Percentiles rank a stretch among this genome's conserved stretches.
Conservation (phyloP, 306 rosid species). For the Cucurbita argyrosperma region DNA sequence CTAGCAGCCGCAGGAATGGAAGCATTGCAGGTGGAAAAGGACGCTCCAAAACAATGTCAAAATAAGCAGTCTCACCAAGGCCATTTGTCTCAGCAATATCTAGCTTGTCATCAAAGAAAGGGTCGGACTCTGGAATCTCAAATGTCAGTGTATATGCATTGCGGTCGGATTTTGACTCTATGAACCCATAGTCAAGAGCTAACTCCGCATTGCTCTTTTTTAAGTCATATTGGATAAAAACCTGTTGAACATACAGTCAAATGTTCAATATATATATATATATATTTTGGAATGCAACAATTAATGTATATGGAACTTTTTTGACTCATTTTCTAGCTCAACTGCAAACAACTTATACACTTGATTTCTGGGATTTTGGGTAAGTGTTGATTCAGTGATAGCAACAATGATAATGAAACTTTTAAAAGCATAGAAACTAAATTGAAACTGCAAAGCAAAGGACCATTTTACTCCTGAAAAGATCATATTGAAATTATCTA, state of each 20-base stretch:
- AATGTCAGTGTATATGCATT: conserved; percentile 61
- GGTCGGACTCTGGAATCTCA: conserved; percentile 61
- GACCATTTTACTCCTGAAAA: neutral
- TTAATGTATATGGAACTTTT: neutral
- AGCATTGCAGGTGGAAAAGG: conserved; percentile 60
- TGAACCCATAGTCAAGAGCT: conserved; percentile 88
- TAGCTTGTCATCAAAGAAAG: conserved; percentile 69
- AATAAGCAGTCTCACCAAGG: conserved; percentile 50
- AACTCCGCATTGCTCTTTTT: conserved; percentile 87
- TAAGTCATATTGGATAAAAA: conserved; percentile 69
- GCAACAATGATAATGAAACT: neutral
- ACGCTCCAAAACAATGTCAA: conserved; percentile 44
- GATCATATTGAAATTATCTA: neutral
- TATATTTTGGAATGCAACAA: neutral
- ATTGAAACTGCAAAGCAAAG: neutral
- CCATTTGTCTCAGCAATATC: conserved; percentile 80
- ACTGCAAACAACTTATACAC: neutral
- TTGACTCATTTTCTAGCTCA: neutral
- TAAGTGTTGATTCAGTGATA: neutral
- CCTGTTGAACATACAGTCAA: conserved; percentile 25
- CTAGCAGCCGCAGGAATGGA: conserved; percentile 67
- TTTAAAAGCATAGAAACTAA: neutral
- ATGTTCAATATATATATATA: neutral
- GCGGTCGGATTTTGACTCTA: conserved; percentile 42
- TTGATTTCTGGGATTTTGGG: neutral